Base-by-base conservation (phyloP, 176 grass and related monocot species). In the Olyra latifolia region DNA sequence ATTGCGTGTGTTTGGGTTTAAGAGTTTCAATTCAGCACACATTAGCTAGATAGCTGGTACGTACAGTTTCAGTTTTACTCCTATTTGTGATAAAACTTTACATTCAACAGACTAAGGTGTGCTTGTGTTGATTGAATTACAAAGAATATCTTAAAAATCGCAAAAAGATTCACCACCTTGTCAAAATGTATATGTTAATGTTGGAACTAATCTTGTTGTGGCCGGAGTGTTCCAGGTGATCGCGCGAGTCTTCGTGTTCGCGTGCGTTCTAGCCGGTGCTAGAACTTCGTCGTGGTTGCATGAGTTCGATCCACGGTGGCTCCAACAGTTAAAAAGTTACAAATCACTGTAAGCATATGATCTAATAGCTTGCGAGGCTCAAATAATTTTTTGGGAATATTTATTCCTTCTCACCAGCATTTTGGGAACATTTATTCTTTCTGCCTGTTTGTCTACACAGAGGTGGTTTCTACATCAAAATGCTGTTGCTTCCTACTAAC, bases 401-500 rank as follows among this genome's bases (percentile, higher is more conserved):
- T 81, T 76, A 81, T 89, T 81, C 82, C 46, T 39, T 75, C 47
- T 63, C 32, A 75, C 55, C 64, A 81, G 25, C 54, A 85, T 75
- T 82, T 54, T 62, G 29, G 82, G 55, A 85, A 81, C 64, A 70
- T 65, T 85, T 81, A 89, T 85, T 89, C 20, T 72, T 85, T 76
- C 30, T 71, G 45, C 25, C 35, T 87, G 56, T 28, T 71, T 85
- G 57, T 60, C 71, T 89, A 86, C 77, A 77, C 66, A 77, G 42
- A 74, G 59, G 76, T 82, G 88, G 72, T 72, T 80, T 85, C 66
- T 82, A 40, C 68, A 77, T 76, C 27, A 7, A 41, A 66, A 28
- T 72, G 66, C 80, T 82, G 54, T 71, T 76, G 4, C 48, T 65
- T 85, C 66, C 87, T 72, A 82, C 58, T 49, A 77, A 57, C 13